phyloP scores from a whole-genome alignment of 75 land plant species.

The Selaginella tamariscina region DNA sequence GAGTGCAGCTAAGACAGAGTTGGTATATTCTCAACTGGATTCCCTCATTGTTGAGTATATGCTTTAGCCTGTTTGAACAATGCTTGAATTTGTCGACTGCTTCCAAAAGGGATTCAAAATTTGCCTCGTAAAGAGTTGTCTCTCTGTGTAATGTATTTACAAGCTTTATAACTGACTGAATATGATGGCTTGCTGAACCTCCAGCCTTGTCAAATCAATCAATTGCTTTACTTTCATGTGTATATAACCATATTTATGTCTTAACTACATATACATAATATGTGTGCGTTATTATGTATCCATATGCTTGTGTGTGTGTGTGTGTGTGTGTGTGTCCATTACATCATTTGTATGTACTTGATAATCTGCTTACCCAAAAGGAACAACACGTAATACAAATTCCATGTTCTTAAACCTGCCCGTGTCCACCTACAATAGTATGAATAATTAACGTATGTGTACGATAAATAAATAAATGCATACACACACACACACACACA shows the following conservation, averaged over 20 bases:
- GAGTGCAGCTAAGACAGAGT: constrained; percentile 14
- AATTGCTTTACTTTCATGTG: too few species aligned
- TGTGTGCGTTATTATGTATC: too few species aligned
- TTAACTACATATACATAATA: too few species aligned
- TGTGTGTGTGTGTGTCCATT: too few species aligned
- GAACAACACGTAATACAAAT: constrained; percentile 22
- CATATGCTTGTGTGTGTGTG: too few species aligned
- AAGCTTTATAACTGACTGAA: too few species aligned
- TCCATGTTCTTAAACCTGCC: constrained; percentile 25
- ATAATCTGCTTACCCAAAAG: neutral
- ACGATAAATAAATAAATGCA: neutral
- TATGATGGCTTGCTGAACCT: too few species aligned
- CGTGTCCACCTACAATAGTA: neutral
- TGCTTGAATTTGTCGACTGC: constrained; percentile 33
- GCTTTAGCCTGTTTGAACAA: constrained; percentile 20
- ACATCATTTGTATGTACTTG: too few species aligned
- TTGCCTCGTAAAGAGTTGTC: constrained; percentile 18
- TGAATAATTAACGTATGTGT: neutral
- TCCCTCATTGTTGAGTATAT: neutral
- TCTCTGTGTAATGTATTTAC: neutral
- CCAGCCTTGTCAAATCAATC: too few species aligned
- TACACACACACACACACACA: neutral
- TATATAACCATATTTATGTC: too few species aligned
- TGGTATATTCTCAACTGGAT: neutral
- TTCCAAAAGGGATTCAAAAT: constrained; percentile 25